These are phyloP conservation scores for Fusarium tjaetaba DNA, from an alignment of 2,329 filamentous ascomycete genomes.

Conservation along the genomic window DNA sequence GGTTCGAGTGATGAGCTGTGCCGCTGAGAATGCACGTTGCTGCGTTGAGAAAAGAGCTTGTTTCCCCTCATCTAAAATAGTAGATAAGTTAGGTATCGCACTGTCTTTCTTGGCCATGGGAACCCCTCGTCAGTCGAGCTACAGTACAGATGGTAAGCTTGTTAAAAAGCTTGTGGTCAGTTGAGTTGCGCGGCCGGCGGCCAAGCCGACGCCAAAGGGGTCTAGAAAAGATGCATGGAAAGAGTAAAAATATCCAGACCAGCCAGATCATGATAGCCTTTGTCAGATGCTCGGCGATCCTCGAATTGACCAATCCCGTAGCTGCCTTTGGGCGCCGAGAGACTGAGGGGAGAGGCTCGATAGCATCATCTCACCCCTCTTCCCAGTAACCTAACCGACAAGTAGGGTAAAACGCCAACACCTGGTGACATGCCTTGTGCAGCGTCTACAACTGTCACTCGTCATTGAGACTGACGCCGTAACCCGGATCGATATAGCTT, in stretches of 20 bases:
- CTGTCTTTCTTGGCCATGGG: constrained; percentile 8
- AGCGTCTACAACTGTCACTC: constrained; percentile 21
- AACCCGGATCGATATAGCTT: constrained; percentile 17
- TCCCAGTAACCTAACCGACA: background rate
- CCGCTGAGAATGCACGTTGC: constrained; percentile 19
- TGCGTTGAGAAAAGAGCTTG: constrained; percentile 22
- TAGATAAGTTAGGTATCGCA: background rate
- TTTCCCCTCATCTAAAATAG: constrained; percentile 19
- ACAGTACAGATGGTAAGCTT: constrained; percentile 23
- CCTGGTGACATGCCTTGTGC: constrained; percentile 27
- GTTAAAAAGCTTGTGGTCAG: constrained; percentile 27
- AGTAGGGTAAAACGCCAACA: constrained; percentile 20
- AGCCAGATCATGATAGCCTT: constrained; percentile 3
- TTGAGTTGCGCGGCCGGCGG: constrained; percentile 23
- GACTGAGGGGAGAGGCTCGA: constrained; percentile 20
- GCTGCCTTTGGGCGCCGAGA: constrained; percentile 1
- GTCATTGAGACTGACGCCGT: constrained; percentile 9
- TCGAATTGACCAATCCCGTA: constrained; percentile 25
- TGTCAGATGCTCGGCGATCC: constrained; percentile 1
- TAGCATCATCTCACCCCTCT: constrained; percentile 23
- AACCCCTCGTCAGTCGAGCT: constrained; percentile 13
- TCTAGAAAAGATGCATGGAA: constrained; percentile 28
- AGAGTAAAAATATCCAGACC: constrained; percentile 9
- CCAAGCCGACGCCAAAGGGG: constrained; percentile 27
- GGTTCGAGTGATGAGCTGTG: constrained; percentile 12